Percentiles rank a stretch among this genome's conserved stretches.
Conservation (phyloP, 352 stramenopile species). For the Globisporangium carolinianum region DNA sequence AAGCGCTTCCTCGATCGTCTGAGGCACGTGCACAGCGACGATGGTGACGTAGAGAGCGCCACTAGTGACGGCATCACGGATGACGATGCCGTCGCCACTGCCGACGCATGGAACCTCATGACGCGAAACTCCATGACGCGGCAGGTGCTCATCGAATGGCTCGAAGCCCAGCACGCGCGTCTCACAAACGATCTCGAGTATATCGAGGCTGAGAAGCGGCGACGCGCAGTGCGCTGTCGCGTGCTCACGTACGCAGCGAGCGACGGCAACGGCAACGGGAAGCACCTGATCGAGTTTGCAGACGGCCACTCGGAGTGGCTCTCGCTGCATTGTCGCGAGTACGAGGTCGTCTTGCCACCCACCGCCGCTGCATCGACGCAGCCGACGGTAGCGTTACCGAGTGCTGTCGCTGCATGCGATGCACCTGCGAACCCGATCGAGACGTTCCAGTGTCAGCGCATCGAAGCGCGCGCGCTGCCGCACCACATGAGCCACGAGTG, state of each 20-base stretch:
- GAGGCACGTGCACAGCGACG: background rate
- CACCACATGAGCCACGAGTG: slow-evolving; percentile 35
- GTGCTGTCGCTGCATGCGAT: background rate
- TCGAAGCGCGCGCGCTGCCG: slow-evolving; percentile 7
- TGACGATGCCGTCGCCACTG: background rate
- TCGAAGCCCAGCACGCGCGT: background rate
- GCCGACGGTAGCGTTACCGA: background rate
- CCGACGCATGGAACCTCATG: slow-evolving; percentile 1
- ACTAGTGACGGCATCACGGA: background rate
- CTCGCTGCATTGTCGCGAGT: slow-evolving; percentile 30
- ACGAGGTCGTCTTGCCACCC: slow-evolving; percentile 21
- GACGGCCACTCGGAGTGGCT: slow-evolving; percentile 48
- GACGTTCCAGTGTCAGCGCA: slow-evolving; percentile 20
- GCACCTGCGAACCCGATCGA: background rate
- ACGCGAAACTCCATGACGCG: background rate
- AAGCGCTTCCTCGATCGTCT: slow-evolving; percentile 6
- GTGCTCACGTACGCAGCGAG: slow-evolving; percentile 33
- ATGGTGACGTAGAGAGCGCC: background rate
- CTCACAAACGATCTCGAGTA: slow-evolving; percentile 6
- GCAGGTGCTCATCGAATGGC: slow-evolving; percentile 6
- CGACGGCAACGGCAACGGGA: slow-evolving; percentile 3
- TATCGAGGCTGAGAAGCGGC: slow-evolving; percentile 6
- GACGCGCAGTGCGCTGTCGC: slow-evolving; percentile 17
- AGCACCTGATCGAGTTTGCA: slow-evolving; percentile 47
- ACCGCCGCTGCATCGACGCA: background rate